Evolutionary conservation across 495 filamentous ascomycete species (phyloP).

Genomic region (Podospora australis): DNA sequence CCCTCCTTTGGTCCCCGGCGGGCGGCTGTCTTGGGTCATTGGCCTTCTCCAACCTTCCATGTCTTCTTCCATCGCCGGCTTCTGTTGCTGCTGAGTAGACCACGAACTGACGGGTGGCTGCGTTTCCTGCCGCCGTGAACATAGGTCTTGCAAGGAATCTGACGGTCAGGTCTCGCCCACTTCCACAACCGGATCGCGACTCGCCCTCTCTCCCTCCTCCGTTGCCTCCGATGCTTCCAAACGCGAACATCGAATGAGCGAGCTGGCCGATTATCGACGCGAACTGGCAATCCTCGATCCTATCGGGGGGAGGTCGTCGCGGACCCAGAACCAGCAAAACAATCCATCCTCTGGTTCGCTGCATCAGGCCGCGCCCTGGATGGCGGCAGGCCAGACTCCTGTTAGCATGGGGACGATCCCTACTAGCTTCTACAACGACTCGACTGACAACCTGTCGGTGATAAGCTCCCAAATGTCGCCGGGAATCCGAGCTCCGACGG

Average conservation of each 20-base stretch:
- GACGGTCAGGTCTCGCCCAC: constrained; percentile 50
- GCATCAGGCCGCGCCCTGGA: constrained; percentile 43
- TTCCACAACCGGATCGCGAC: constrained; percentile 33
- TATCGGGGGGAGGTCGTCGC: constrained; percentile 42
- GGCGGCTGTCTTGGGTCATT: constrained; percentile 9
- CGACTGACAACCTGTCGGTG: constrained; percentile 56
- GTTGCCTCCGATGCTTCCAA: constrained; percentile 39
- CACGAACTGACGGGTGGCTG: constrained; percentile 23
- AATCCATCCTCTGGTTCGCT: constrained; percentile 45
- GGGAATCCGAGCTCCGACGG: constrained; percentile 58
- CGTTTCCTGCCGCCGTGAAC: constrained; percentile 20
- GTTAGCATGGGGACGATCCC: constrained; percentile 24
- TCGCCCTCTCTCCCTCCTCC: constrained; percentile 43
- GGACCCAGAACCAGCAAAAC: constrained; percentile 48
- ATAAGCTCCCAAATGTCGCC: constrained; percentile 55
- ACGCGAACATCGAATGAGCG: constrained; percentile 45
- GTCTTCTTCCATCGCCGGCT: not conserved
- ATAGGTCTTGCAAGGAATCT: constrained; percentile 31
- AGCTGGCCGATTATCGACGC: constrained; percentile 60
- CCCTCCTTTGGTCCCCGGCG: constrained; percentile 4
- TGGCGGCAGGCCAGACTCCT: constrained; percentile 29
- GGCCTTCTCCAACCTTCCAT: not conserved
- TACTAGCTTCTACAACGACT: constrained; percentile 59
- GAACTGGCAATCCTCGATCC: constrained; percentile 65
- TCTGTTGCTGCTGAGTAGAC: too few species aligned